Base-by-base conservation (phyloP, 306 rosid species). In the Arachis hypogaea region DNA sequence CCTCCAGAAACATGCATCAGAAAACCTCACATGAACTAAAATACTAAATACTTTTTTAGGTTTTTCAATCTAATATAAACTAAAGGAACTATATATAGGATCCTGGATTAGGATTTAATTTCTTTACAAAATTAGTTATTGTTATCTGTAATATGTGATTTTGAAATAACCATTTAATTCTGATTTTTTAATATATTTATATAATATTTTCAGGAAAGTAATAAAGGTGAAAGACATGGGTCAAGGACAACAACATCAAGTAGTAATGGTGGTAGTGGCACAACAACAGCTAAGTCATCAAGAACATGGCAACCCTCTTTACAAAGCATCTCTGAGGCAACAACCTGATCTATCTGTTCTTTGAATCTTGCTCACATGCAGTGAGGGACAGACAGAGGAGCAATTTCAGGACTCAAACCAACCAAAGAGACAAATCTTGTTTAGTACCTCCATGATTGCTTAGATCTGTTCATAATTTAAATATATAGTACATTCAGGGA, bases 241-340 rank as follows among this genome's bases (percentile, higher is more conserved):
- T 66, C 86, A 64, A 85, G 85, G 79, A 83, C 89, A 76, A 6
- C 78, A 62, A 54, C 80, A 66, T 47, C 87, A 67, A 69, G 59
- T 59, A 85, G 75, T 80, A 74, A 8, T 67, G 68, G 46, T 58
- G 72, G 81, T 71, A 74, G 38, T 33, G 38, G 38, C 38, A 33
- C 38, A 33, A 33, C 77, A 57, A 78, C 85, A 73, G 83, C 89
- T 54, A 88, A 84, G 86, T 33, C 38, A 33, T 75, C 85, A 87
- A 88, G 87, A 87, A 84, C 88, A 78, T 89, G 97, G 97, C 97
- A 91, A 74, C 97, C 97, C 33, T 85, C 95, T 47, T 78, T 91
- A 69, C 82, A 84, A 54, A 91, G 97, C 73, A 91, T 91, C 84
- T 87, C 95, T 58, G 97, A 91, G 76, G 77, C 92, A 73, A 43